Percentiles rank a stretch among this genome's conserved stretches.
phyloP scores from a whole-genome alignment of 1,284 basidiomycete species.

The Leccinum brunneo-olivaceum region DNA sequence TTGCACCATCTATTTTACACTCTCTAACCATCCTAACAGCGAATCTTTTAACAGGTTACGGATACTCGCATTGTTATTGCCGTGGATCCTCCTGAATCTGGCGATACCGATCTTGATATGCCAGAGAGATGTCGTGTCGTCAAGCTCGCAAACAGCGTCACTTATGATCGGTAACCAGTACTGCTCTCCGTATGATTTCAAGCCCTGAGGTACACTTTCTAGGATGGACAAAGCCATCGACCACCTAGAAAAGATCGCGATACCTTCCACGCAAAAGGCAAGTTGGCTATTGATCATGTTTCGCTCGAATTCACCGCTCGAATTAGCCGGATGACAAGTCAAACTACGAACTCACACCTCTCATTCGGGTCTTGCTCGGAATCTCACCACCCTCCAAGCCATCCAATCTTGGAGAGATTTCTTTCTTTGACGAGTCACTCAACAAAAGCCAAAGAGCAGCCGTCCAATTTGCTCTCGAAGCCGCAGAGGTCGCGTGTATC shows the following conservation, averaged over 20 bases:
- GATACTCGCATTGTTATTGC: constrained; percentile 75
- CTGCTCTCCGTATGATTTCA: not conserved
- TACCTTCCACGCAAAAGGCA: constrained; percentile 28
- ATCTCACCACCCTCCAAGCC: constrained; percentile 35
- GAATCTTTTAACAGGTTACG: constrained; percentile 48
- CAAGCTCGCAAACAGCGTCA: constrained; percentile 88
- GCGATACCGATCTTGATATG: constrained; percentile 63
- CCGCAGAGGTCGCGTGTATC: constrained; percentile 83
- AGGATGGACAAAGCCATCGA: constrained; percentile 82
- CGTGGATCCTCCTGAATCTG: constrained; percentile 54
- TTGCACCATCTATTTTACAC: constrained; percentile 1
- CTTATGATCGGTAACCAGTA: constrained; percentile 70
- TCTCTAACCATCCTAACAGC: constrained; percentile 2
- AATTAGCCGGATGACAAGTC: constrained; percentile 33
- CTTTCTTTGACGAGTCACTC: constrained; percentile 70
- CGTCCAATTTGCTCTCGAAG: constrained; percentile 65
- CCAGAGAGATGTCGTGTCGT: constrained; percentile 80
- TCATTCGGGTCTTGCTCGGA: constrained; percentile 66
- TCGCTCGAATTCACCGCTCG: constrained; percentile 13
- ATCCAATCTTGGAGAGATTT: constrained; percentile 36
- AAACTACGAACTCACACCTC: constrained; percentile 38
- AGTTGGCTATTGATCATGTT: not conserved
- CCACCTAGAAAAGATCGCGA: constrained; percentile 47
- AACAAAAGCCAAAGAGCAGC: constrained; percentile 84
- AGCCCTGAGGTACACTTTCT: constrained; percentile 1